Conservation (phyloP, 129 eudicot genomes). For the Ambrosia trifida region DNA sequence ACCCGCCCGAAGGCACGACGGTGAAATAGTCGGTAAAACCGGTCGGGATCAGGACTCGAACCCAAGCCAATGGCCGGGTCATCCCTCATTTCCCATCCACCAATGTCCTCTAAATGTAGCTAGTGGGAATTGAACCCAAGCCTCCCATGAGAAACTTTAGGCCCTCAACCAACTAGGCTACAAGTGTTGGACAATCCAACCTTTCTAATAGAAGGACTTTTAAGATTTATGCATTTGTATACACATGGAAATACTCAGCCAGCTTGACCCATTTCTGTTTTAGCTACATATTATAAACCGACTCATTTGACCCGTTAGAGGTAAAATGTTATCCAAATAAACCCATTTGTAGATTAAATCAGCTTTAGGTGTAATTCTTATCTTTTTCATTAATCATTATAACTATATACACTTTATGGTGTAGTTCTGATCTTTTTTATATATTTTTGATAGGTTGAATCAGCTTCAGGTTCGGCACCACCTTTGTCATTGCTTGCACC, state of each 20-base stretch:
- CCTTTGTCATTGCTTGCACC: conserved; percentile 78
- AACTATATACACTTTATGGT: background rate
- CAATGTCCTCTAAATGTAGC: no score
- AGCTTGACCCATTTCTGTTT: background rate
- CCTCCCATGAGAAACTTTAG: no score
- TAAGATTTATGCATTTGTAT: conserved; percentile 4
- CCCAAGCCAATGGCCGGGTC: no score
- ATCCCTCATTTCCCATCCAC: no score
- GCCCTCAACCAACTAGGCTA: no score
- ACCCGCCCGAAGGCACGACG: no score
- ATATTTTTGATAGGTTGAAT: conserved; percentile 51
- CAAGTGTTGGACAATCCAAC: no score
- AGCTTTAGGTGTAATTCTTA: background rate
- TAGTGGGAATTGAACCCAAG: no score
- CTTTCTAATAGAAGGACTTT: background rate
- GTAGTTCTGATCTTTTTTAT: background rate
- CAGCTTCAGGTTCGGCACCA: conserved; percentile 86
- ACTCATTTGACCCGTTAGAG: background rate
- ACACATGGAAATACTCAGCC: background rate
- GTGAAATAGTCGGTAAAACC: no score
- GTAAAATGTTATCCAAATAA: background rate
- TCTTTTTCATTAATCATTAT: background rate
- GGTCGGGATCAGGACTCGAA: no score
- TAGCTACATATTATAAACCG: background rate
- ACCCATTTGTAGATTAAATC: background rate